A percentile compares a stretch with the other conserved stretches of the same genome.
Conservation (phyloP, 768 basidiomycete genomes). For the Trametes cubensis region DNA sequence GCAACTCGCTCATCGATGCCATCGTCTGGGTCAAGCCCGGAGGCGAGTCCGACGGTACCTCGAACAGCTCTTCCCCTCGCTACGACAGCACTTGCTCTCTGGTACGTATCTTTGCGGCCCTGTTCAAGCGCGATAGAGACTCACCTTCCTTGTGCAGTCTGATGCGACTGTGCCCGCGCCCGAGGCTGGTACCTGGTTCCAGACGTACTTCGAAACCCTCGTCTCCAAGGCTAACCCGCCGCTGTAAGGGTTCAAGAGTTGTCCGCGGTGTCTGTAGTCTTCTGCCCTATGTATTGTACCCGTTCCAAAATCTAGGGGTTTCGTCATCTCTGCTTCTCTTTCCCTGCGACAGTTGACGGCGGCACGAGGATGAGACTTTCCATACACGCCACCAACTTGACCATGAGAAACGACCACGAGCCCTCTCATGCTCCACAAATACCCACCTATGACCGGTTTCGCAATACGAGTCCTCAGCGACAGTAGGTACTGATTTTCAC, state of each 20-base stretch:
- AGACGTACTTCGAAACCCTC: slow-evolving; percentile 63
- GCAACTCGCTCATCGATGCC: slow-evolving; percentile 55
- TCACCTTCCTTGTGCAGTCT: slow-evolving; percentile 33
- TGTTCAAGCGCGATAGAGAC: not conserved
- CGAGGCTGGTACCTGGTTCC: slow-evolving; percentile 70
- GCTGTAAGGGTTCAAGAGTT: slow-evolving; percentile 37
- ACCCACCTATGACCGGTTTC: not conserved
- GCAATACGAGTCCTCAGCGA: not conserved
- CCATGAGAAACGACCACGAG: not conserved
- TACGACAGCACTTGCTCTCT: slow-evolving; percentile 53
- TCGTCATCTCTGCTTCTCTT: not conserved
- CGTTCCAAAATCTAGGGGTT: slow-evolving; percentile 17
- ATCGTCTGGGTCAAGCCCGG: slow-evolving; percentile 72
- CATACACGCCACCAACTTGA: not conserved
- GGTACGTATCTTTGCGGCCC: slow-evolving; percentile 39
- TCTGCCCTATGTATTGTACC: slow-evolving; percentile 11
- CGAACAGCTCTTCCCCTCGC: slow-evolving; percentile 53
- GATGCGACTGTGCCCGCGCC: slow-evolving; percentile 60
- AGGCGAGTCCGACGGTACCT: slow-evolving; percentile 68
- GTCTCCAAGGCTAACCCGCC: slow-evolving; percentile 57
- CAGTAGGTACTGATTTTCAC: no score
- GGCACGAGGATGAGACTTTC: no score
- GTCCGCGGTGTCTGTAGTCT: not conserved
- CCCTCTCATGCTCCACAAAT: slow-evolving; percentile 1
- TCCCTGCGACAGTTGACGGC: not conserved